Evolutionary conservation across 352 stramenopile genomes (phyloP), one percentile per base, ranked within the genome.

Genomic region (Discostella stelligera): DNA sequence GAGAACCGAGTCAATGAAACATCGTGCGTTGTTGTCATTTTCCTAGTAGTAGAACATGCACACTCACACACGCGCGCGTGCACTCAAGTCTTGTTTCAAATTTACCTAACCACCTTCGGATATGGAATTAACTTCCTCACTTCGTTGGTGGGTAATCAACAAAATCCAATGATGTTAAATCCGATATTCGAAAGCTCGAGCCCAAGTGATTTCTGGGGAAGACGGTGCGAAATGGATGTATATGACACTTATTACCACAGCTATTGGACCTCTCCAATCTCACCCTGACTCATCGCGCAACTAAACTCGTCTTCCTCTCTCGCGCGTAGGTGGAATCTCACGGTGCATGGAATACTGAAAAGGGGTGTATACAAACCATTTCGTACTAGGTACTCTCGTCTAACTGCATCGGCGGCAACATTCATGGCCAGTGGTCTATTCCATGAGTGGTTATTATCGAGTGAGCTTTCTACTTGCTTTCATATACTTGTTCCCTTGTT

Each of bases 391-490:
- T 68, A 50, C 30, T 85, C 72, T 37, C 67, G 54, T 27, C 46
- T 63, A 1, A 39, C 49, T 20, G 52, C 73, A 23, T 74, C 86
- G 13, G 44, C 69, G 16, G 54, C 73, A 46, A 78, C 83, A 50
- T 91, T 91, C 63, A 10, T 90, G 16, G 81, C 83, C 20, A 85
- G 70, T 54, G 86, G 86, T 23, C 8, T 88, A 11, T 89, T 91
- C 77, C 86, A 91, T 60, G 86, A 91, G 68, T 91, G 76, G 71
- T 27, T 87, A 20, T 66, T 87, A 54, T 65, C 62, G 61, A 46
- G 69, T 77, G 25, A 66, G 63, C 32, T 18, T 39, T 6, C 8
- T 30, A 11, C 14, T 23, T 27, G 32, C 16, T 30, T 50, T 62
- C 53, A 54, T 27, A 61, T 27, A 18, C 27, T 68, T 21, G 56